Percentiles rank a stretch among this genome's conserved stretches.
These are phyloP conservation scores for Suhomyces pyralidae DNA, from an alignment of 805 yeast genomes.

Conservation along the genomic window DNA sequence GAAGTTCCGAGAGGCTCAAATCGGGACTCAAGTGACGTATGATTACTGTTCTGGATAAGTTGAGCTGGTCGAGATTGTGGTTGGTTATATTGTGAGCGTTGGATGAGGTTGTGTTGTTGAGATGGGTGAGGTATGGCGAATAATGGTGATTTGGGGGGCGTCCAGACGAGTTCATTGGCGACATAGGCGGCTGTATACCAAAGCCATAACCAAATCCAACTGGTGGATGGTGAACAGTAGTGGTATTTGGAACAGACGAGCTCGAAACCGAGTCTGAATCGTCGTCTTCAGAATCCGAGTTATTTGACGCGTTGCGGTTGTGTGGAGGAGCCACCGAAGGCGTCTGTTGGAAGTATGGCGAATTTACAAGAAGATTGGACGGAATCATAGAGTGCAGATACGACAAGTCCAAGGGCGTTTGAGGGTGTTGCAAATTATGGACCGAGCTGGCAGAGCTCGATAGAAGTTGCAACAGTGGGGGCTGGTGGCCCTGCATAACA, in stretches of 20 bases:
- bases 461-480: background rate
- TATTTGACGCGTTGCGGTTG: background rate
- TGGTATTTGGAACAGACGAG: background rate
- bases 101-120: conserved; percentile 8
- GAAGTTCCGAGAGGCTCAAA: conserved; percentile 29
- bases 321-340: background rate
- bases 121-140: conserved; percentile 6
- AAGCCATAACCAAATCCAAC: conserved; percentile 7
- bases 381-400: conserved; percentile 65
- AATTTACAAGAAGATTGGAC: conserved; percentile 54
- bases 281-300: background rate
- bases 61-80: conserved; percentile 30
- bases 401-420: conserved; percentile 56
- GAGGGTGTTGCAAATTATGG: conserved; percentile 2
- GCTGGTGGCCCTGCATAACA: conserved; percentile 1
- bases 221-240: conserved; percentile 10
- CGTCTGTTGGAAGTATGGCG: conserved; percentile 51
- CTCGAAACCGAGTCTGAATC: background rate
- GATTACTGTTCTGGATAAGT: conserved; percentile 36
- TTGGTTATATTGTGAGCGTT: conserved; percentile 10
- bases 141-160: background rate
- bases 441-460: background rate
- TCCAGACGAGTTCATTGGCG: conserved; percentile 6
- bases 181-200: conserved; percentile 6
- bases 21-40: conserved; percentile 25